Evolutionary conservation across 495 filamentous ascomycete genomes (phyloP), one percentile per base, ranked within the genome.

Genomic region (Diplogelasinospora grovesii): DNA sequence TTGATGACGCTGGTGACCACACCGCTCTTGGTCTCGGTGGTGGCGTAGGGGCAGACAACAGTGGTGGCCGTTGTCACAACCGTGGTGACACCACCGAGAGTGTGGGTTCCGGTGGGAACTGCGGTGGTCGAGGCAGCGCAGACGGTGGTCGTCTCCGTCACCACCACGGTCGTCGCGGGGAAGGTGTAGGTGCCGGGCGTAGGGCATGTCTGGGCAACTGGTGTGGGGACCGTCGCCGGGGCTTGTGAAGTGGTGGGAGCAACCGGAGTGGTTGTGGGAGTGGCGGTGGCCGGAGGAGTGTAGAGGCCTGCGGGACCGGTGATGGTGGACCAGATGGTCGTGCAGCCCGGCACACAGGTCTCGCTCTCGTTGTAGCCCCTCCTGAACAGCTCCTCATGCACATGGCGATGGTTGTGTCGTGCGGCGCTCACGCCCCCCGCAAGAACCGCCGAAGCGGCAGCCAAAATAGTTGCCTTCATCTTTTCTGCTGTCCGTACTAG

Each of bases 151-250:
- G 71, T 70, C 54, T 68, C 62, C 36, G 77, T 78, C 40, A 92
- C 64, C 21, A 78, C 81, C 33, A 88, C 47, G 40, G 83, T 89
- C 32, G 77, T 82, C 24, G 81, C 83, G 32, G 85, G 82, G 71
- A 89, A 78, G 50, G 85, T 89, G 74, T 87, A 90, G 46, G 69
- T 71, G 60, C 85, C 85, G 39, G 85, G 78, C 16, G 77, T 79
- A 25, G 77, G 65, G 78, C 75, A 85, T 36, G 70, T 78, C 63
- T 82, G 81, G 21, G 81, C 68, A 35, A 71, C 68, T 22, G 77
- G 71, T 14, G 83, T 85, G 16, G 86, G 85, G 39, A 86, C 68
- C 37, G 62, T 53, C 28, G 56, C 52, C 25, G 64, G 52, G 15
- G 53, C 57, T 5, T 58, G 46, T 16, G 63, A 15, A 54, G 52